phyloP scores from a whole-genome alignment of 1,284 basidiomycete genomes.

The Moesziomyces aphidis region DNA sequence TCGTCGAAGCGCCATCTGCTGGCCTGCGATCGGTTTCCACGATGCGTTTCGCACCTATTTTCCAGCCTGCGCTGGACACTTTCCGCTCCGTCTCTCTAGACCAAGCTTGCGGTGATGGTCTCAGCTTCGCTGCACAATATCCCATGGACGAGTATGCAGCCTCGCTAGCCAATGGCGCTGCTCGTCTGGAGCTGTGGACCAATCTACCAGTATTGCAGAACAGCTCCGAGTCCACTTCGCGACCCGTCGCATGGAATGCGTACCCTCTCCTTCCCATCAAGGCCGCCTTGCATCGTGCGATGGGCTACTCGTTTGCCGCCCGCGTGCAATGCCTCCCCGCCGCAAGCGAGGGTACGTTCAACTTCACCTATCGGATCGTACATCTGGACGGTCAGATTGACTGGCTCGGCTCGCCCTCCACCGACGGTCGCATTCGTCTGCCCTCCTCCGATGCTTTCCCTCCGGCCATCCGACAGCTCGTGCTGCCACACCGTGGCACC shows the following conservation, averaged over 20 bases:
- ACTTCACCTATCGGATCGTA: constrained; percentile 41
- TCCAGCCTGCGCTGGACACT: constrained; percentile 28
- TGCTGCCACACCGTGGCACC: constrained; percentile 10
- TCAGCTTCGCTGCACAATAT: constrained; percentile 30
- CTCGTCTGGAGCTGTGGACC: constrained; percentile 39
- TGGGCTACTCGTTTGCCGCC: constrained; percentile 26
- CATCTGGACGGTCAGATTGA: constrained; percentile 43
- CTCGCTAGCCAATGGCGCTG: constrained; percentile 21
- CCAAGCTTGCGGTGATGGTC: constrained; percentile 12
- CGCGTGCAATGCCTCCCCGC: constrained; percentile 16
- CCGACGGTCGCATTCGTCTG: constrained; percentile 36
- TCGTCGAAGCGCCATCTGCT: constrained; percentile 2
- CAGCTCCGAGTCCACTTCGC: constrained; percentile 12
- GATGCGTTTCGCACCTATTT: constrained; percentile 29
- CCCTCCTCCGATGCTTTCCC: neutral
- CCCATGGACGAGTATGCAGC: constrained; percentile 25
- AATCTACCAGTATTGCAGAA: constrained; percentile 16
- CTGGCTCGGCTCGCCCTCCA: constrained; percentile 38
- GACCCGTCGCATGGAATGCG: constrained; percentile 21
- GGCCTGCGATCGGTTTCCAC: neutral
- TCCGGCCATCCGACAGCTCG: constrained; percentile 15
- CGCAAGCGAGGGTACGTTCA: constrained; percentile 10
- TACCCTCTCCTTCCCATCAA: constrained; percentile 11
- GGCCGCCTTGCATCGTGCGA: neutral
- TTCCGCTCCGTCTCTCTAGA: constrained; percentile 6